Conservation (phyloP, 306 rosid genomes). For the Spatholobus suberectus region DNA sequence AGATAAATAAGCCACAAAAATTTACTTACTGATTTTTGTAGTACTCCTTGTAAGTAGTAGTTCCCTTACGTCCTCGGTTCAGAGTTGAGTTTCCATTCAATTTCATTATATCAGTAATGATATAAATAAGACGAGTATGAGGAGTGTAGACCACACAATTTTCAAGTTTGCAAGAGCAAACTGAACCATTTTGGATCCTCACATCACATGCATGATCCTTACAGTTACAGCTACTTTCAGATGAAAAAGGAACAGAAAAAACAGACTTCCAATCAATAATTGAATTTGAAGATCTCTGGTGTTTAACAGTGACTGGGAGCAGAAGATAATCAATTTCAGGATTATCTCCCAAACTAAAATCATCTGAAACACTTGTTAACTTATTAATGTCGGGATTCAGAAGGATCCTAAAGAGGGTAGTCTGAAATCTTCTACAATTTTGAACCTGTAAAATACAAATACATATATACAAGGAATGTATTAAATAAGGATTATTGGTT, state of each 20-base stretch:
- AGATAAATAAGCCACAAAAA: not conserved
- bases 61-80: slow-evolving; percentile 12
- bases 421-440: slow-evolving; percentile 61
- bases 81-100: slow-evolving; percentile 62
- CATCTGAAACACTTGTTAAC: slow-evolving; percentile 36
- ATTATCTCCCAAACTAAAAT: slow-evolving; percentile 42
- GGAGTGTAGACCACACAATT: slow-evolving; percentile 71
- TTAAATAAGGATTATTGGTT: not conserved
- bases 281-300: slow-evolving; percentile 20
- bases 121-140: slow-evolving; percentile 55
- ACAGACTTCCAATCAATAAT: slow-evolving; percentile 59
- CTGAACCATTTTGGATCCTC: slow-evolving; percentile 49
- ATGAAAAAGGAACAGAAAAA: slow-evolving; percentile 42
- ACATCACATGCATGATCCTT: slow-evolving; percentile 30
- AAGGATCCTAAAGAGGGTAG: slow-evolving; percentile 51
- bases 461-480: not conserved
- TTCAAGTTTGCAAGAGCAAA: slow-evolving; percentile 63
- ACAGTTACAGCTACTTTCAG: slow-evolving; percentile 14
- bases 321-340: slow-evolving; percentile 65
- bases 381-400: slow-evolving; percentile 31
- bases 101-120: slow-evolving; percentile 42
- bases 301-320: slow-evolving; percentile 58
- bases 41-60: slow-evolving; percentile 59
- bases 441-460: slow-evolving; percentile 50
- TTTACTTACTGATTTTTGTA: slow-evolving; percentile 41